Evolutionary conservation across 2,329 filamentous ascomycete species (phyloP), one percentile per base, ranked within the genome.

Genomic region (Sclerotinia minor): DNA sequence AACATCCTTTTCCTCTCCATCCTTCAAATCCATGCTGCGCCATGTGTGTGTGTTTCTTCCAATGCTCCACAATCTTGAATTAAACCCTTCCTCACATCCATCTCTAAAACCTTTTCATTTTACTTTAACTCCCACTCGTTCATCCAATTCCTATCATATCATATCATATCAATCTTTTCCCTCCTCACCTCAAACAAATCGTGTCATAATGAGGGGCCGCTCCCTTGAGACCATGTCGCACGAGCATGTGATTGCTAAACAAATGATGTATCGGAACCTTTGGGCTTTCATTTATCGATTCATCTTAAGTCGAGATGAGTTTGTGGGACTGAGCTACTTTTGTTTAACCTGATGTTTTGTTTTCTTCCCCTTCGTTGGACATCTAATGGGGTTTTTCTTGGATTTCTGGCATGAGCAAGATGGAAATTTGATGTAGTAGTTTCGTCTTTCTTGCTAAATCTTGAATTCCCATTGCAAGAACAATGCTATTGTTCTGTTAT

Each of bases 281-380:
- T 47, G 11, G 11, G 41, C 9, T 21, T 21, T 47, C 19, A 13
- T 32, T 49, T 9, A 17, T 60, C 44, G 11, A 60, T 32, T 32
- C 57, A 49, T 60, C 26, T 60, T 47, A 49, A 50, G 45, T 61
- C 38, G 58, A 61, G 29, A 61, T 61, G 58, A 26, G 11, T 4
- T 19, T 19, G 11, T 8, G 44, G 49, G 58, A 49, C 44, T 17
- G 26, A 11, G 44, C n/a, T 35, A 6, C 3, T 9, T 19, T 7
- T 24, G 29, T 19, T 49, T 19, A 19, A 19, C 8, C 26, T 24
- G 29, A 6, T 17, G 19, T 17, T 11, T n/a, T 29, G 29, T 2
- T 24, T 49, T 60, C n/a, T 35, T 6, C 7, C 9, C 5, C 9
- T n/a, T n/a, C n/a, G 19, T 32, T 32, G 19, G 6, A 32, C 8